Evolutionary conservation across 202 grass and related monocot genomes (phyloP), one percentile per base, ranked within the genome.

Genomic region (Dendrocalamus latiflorus): DNA sequence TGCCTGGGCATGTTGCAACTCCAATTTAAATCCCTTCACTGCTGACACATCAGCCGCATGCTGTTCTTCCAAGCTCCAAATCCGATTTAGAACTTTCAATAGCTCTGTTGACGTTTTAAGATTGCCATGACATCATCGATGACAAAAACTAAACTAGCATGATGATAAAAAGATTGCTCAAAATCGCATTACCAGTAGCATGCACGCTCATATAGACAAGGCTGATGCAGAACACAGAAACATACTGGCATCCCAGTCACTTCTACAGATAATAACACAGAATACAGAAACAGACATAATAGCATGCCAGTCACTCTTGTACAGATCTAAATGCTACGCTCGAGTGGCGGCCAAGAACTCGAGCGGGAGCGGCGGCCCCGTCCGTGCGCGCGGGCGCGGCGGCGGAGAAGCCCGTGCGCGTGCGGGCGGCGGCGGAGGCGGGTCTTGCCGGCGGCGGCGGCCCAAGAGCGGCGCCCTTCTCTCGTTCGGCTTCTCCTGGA

Each of bases 31-130:
- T 38, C 89, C 89, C 84, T 96, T 96, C 24, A 99, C 79, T 47
- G 85, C 64, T 67, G 86, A 95, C 58, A 86, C 60, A 83, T 95
- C 86, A 60, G 79, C 90, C 17, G 87, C 83, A 28, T 99, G 96
- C 73, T 99, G 93, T 86, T 99, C 96, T 90, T 99, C 96, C 83
- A 99, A 87, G 78, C 85, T 93, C 96, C 96, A 99, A 80, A 99
- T 95, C 34, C 96, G 93, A 89, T 99, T 99, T 64, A 99, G 78
- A 83, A 96, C 91, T 91, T 99, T 99, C 83, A 99, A 72, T 73
- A 99, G 79, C 44, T 99, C 96, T 7, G 93, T 92, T 41, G 96
- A 99, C 49, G 91, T 93, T 87, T 91, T 95, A 54, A 96, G 91
- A 38, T 80, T 86, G 87, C 88, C 60, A 72, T 77, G 15, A 6